These are phyloP conservation scores for Suillus brevipes DNA, from an alignment of 768 basidiomycete species.

Conservation along the genomic window DNA sequence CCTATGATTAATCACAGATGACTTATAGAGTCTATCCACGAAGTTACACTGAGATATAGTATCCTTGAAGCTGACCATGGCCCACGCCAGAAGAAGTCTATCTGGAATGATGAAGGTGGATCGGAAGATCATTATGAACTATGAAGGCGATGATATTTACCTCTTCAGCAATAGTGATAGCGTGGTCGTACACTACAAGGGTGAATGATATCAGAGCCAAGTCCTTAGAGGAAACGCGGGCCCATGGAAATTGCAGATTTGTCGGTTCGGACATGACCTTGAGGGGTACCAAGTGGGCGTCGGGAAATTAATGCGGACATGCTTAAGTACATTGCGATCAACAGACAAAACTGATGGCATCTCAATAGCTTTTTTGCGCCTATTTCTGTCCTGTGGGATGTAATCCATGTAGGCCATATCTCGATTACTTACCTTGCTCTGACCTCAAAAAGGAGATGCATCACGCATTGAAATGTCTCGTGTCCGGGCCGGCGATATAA, in stretches of 20 bases:
- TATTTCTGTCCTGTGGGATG: no score
- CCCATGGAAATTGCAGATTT: no score
- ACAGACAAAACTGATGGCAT: neutral
- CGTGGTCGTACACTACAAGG: constrained; percentile 11
- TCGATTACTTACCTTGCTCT: neutral
- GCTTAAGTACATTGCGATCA: neutral
- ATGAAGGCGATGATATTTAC: constrained; percentile 17
- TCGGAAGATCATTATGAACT: neutral
- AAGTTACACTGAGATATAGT: neutral
- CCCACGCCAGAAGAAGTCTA: neutral
- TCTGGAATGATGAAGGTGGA: neutral
- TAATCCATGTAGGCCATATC: no score
- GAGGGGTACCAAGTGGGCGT: neutral
- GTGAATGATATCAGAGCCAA: constrained; percentile 3
- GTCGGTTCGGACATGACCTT: neutral
- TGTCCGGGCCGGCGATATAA: no score
- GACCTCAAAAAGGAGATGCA: neutral
- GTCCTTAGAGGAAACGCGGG: neutral
- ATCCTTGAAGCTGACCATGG: neutral
- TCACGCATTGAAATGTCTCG: no score
- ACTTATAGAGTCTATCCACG: neutral
- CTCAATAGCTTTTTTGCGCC: neutral
- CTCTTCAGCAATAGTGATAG: constrained; percentile 42
- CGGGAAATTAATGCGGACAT: neutral
- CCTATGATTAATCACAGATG: neutral